Conservation (phyloP, 1,284 basidiomycete genomes). For the Rhodofomes roseus region DNA sequence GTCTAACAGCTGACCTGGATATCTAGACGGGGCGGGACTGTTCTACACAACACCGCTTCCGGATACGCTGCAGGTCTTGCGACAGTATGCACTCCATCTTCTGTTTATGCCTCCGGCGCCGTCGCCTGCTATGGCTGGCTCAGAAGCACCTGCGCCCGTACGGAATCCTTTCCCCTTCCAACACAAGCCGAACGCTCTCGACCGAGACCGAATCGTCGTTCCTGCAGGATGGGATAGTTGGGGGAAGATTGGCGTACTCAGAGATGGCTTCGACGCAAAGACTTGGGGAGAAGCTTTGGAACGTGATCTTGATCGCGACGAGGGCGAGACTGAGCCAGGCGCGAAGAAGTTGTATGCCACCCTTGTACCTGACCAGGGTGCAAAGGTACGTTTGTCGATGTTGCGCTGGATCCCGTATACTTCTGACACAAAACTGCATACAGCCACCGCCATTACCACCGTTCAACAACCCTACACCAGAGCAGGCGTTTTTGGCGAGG, state of each 20-base stretch:
- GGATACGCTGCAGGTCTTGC: conserved; percentile 72
- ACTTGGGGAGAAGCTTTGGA: conserved; percentile 86
- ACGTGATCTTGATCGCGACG: conserved; percentile 47
- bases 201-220: conserved; percentile 88
- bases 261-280: conserved; percentile 89
- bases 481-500: conserved; percentile 83
- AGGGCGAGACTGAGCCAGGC: conserved; percentile 40
- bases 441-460: conserved; percentile 67
- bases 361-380: conserved; percentile 70
- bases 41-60: conserved; percentile 91
- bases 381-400: conserved; percentile 45
- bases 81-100: conserved; percentile 86
- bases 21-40: conserved; percentile 82
- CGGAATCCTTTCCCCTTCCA: conserved; percentile 84
- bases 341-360: conserved; percentile 56
- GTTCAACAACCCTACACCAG: conserved; percentile 75
- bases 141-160: conserved; percentile 51
- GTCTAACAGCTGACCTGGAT: neutral
- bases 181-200: conserved; percentile 86
- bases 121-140: conserved; percentile 37
- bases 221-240: conserved; percentile 97
- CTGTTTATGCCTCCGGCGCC: conserved; percentile 78
- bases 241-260: conserved; percentile 90
- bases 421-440: neutral
- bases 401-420: neutral